Evolutionary conservation across 2,329 filamentous ascomycete genomes (phyloP).

Genomic region (Leptographium wingfieldii): DNA sequence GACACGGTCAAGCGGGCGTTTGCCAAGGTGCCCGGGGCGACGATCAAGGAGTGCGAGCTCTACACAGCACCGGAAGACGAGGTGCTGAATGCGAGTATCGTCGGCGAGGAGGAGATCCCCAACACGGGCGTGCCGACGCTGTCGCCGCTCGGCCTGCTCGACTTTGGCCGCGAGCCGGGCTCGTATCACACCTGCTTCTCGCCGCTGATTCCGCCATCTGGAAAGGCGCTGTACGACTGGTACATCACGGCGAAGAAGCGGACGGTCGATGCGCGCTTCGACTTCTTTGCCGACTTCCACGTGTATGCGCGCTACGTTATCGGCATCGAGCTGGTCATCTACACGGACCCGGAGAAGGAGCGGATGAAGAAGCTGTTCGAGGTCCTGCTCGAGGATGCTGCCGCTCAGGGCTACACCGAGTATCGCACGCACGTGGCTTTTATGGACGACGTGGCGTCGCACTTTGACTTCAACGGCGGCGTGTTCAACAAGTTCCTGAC

Average conservation of each 20-base stretch:
- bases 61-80: not conserved
- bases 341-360: constrained; percentile 10
- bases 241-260: not conserved
- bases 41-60: not conserved
- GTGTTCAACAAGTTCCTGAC: constrained; percentile 24
- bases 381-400: constrained; percentile 20
- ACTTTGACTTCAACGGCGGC: constrained; percentile 26
- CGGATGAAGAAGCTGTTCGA: not conserved
- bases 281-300: constrained; percentile 37
- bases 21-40: not conserved
- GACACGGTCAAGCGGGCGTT: not conserved
- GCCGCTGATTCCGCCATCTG: constrained; percentile 36
- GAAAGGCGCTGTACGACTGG: constrained; percentile 13
- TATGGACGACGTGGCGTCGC: constrained; percentile 26
- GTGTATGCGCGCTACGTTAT: constrained; percentile 42
- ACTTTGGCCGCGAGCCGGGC: constrained; percentile 38
- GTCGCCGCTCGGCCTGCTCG: constrained; percentile 21
- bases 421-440: constrained; percentile 27
- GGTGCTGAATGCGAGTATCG: not conserved
- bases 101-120: not conserved
- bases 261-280: constrained; percentile 22
- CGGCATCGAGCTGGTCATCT: constrained; percentile 37
- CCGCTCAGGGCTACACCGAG: constrained; percentile 24
- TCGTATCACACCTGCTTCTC: constrained; percentile 39
- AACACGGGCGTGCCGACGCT: not conserved